phyloP scores from a whole-genome alignment of 768 basidiomycete species.

The Phallus indusiatus region DNA sequence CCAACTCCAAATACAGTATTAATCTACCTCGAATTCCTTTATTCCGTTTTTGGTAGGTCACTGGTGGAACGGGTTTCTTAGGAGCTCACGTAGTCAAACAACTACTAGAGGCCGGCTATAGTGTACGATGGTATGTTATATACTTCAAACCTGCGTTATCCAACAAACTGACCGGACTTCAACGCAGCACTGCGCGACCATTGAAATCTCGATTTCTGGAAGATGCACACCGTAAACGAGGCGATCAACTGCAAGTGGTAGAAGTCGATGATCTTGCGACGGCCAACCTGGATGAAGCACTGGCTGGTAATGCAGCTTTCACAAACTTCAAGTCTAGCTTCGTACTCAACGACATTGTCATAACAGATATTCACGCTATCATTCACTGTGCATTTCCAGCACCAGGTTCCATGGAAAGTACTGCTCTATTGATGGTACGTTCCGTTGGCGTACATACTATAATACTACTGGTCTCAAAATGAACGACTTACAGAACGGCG shows the following conservation, averaged over 20 bases:
- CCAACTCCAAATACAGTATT: not conserved
- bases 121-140: slow-evolving; percentile 18
- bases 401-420: slow-evolving; percentile 3
- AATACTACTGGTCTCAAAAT: not conserved
- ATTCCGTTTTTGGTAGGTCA: slow-evolving; percentile 22
- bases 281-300: not conserved
- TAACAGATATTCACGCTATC: not conserved
- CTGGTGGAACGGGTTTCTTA: slow-evolving; percentile 32
- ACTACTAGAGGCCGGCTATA: slow-evolving; percentile 27
- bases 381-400: slow-evolving; percentile 7
- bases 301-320: not conserved
- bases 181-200: not conserved
- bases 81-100: slow-evolving; percentile 29
- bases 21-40: not conserved
- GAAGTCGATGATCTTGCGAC: slow-evolving; percentile 12
- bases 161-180: not conserved
- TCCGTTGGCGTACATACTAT: not conserved
- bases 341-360: not conserved
- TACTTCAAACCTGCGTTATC: too few species aligned
- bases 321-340: not conserved
- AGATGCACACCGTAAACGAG: not conserved
- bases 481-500: not conserved
- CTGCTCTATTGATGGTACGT: not conserved
- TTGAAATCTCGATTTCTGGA: slow-evolving; percentile 6
- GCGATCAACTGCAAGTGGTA: slow-evolving; percentile 10